A percentile compares a stretch with the other conserved stretches of the same genome.
These are phyloP conservation scores for Diaporthe citri DNA, from an alignment of 2,329 filamentous ascomycete genomes.

Conservation along the genomic window DNA sequence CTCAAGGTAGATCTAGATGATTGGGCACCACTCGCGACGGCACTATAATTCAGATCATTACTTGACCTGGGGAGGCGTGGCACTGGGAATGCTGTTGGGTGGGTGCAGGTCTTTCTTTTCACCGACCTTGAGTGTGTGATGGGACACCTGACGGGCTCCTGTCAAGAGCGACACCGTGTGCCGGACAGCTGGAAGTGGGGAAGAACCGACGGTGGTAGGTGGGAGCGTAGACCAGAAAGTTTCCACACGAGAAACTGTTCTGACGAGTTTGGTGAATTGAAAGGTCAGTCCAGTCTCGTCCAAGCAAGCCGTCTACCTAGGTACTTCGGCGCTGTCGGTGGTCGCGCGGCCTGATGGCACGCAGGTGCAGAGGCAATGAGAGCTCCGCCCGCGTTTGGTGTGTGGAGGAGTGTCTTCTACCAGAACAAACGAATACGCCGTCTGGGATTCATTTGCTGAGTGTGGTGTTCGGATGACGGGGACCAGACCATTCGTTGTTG, in stretches of 20 bases:
- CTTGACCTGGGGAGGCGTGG: not conserved
- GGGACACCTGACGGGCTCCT: not conserved
- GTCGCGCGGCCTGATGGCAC: not conserved
- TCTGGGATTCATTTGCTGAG: not conserved
- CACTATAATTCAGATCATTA: too few relatives aligned
- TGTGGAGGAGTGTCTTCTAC: not conserved
- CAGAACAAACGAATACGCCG: not conserved
- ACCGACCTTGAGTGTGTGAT: not conserved
- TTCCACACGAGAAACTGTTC: not conserved
- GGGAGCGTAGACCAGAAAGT: too few relatives aligned
- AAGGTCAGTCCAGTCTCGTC: not conserved
- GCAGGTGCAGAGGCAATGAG: not conserved
- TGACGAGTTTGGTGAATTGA: not conserved
- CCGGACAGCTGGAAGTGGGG: not conserved
- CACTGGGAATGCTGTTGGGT: not conserved
- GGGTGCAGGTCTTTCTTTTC: not conserved
- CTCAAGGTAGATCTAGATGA: not conserved
- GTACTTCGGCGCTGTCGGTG: not conserved
- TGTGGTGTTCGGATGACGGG: too few relatives aligned
- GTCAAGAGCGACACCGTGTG: not conserved
- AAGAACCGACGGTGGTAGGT: not conserved
- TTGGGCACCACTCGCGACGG: rapidly evolving
- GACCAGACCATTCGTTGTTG: not conserved
- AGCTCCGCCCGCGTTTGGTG: not conserved
- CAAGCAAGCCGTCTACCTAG: not conserved